These are phyloP conservation scores for Oenanthe sinensis DNA, from an alignment of 129 eudicot species.

Conservation along the genomic window DNA sequence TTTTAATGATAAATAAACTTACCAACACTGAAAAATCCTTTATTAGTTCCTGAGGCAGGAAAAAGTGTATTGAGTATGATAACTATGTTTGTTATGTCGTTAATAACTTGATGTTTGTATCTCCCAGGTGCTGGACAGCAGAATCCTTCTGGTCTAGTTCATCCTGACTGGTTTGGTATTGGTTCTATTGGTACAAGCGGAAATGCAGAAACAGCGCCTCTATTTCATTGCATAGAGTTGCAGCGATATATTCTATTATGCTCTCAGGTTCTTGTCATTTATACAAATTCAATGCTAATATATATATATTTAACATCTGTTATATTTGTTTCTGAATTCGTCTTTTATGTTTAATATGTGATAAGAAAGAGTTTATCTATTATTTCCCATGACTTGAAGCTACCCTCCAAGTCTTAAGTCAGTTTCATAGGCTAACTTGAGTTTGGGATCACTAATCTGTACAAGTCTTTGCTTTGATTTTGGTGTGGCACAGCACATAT, in stretches of 20 bases:
- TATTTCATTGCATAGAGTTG: conserved; percentile 58
- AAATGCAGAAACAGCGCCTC: conserved; percentile 33
- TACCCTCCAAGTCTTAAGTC: neutral
- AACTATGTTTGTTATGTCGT: neutral
- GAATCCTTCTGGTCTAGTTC: conserved; percentile 22
- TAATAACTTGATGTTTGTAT: conserved; percentile 1
- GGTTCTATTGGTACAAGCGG: conserved; percentile 27
- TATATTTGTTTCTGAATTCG: neutral
- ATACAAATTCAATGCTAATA: neutral
- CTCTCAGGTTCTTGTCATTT: conserved; percentile 53
- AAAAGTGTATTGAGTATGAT: neutral
- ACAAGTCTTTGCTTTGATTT: neutral
- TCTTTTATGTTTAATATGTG: neutral
- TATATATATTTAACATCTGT: neutral
- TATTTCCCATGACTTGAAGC: neutral
- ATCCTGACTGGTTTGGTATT: conserved; percentile 7
- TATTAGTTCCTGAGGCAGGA: neutral
- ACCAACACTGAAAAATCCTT: neutral
- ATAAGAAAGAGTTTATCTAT: neutral
- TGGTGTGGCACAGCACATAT: no score
- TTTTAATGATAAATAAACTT: neutral
- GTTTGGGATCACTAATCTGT: neutral
- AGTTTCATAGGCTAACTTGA: neutral
- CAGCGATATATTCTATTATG: conserved; percentile 87
- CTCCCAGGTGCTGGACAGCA: conserved; percentile 34